Evolutionary conservation across 2,329 filamentous ascomycete species (phyloP), one percentile per base, ranked within the genome.

Genomic region (Macrophomina pseudophaseolina): DNA sequence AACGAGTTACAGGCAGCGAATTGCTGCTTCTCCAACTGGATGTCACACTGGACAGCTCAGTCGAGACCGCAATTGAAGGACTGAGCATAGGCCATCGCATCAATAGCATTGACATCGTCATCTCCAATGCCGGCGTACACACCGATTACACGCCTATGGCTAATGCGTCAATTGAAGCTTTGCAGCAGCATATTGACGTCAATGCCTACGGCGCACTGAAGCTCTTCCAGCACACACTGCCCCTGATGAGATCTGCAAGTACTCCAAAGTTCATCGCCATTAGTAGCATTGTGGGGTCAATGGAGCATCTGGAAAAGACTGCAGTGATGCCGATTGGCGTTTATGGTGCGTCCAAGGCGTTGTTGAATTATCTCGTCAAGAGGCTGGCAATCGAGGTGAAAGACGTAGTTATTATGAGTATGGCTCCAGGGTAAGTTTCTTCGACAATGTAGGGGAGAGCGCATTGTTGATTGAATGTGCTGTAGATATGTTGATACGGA

Each of bases 121-220:
- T 67, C 48, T 58, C 59, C 23, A 65, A 68, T 64, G 76, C 5
- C 86, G 87, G 85, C 87, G 89, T 75, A 7, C 12, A n/a, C 6
- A 28, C 40, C 2, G 42, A 46, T 4, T 48, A 12, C 23, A 23
- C 40, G 1, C 23, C 40, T 1, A 18, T 62, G 7, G 58, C 58
- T 9, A 32, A 30, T 1, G 18, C 30, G 3, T 16, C 42, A 2
- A 23, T 42, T 12, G 28, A 23, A 23, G 58, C 42, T 4, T 12
- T 62, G 9, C 30, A 48, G 32, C 11, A 51, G 42, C 42, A 51
- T 23, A 42, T 63, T 16, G 44, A 51, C 2, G 59, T 63, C 32
- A 63, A 63, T 42, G 30, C 30, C 3, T 51, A 51, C 5, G 59
- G 30, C 7, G 28, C 44, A 8, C 28, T 63, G 2, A 18, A 28